phyloP scores from a whole-genome alignment of 257 asterid species.

The Plantago major region DNA sequence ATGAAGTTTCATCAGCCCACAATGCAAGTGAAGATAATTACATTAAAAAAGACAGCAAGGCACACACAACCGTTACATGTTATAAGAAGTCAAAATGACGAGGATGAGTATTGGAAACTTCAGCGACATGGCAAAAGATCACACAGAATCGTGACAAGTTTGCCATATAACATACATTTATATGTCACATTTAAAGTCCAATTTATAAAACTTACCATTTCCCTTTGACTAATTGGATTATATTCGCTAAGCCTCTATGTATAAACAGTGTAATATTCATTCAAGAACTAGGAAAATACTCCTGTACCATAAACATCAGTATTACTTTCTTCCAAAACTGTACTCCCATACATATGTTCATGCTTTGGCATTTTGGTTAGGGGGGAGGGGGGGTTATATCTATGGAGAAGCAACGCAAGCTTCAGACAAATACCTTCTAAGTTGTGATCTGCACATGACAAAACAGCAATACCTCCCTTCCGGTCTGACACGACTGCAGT shows the following conservation, averaged over 20 bases:
- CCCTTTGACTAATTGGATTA: conserved; percentile 2
- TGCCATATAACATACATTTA: too few species aligned
- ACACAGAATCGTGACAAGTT: too few species aligned
- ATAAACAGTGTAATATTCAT: neutral
- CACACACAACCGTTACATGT: too few species aligned
- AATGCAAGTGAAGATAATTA: conserved; percentile 8
- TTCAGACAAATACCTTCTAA: conserved; percentile 50
- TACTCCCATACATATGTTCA: too few species aligned
- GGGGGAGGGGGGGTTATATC: too few species aligned
- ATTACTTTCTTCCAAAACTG: too few species aligned
- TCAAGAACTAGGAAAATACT: neutral
- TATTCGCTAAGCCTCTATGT: neutral
- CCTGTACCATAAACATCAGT: too few species aligned
- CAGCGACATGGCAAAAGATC: too few species aligned
- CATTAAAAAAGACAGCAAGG: too few species aligned
- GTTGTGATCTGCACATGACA: conserved; percentile 59
- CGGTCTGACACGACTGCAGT: conserved; percentile 91
- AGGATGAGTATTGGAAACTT: too few species aligned
- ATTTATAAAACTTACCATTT: conserved; percentile 12
- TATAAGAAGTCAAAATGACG: too few species aligned
- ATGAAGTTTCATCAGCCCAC: conserved; percentile 19
- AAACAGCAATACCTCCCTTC: conserved; percentile 74
- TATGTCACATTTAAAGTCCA: neutral
- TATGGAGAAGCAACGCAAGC: neutral
- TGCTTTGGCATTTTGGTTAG: too few species aligned